Conservation (phyloP, 805 yeast species). For the Wickerhamiella brachini region DNA sequence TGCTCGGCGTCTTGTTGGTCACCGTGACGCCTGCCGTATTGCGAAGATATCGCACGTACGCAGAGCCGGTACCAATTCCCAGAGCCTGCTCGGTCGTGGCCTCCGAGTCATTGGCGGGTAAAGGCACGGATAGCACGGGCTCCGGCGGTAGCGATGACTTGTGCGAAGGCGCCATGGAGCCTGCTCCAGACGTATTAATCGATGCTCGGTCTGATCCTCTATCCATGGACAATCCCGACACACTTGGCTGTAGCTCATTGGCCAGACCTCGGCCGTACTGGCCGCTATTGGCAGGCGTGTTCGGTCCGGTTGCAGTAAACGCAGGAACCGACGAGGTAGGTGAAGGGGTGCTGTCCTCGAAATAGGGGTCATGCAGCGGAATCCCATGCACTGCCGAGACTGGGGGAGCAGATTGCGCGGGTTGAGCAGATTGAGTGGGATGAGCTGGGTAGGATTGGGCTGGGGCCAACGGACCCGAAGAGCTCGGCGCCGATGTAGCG, state of each 20-base stretch:
- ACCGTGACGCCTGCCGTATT: constrained; percentile 20
- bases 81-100: constrained; percentile 1
- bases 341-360: background rate
- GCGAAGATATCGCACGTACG: constrained; percentile 21
- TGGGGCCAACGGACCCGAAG: no score
- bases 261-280: background rate
- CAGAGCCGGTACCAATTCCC: constrained; percentile 23
- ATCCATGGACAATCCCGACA: background rate
- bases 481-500: no score
- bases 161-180: background rate
- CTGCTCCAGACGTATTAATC: background rate
- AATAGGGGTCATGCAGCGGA: background rate
- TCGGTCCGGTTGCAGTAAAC: background rate
- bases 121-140: background rate
- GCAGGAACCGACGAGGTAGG: background rate
- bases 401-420: no score
- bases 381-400: no score
- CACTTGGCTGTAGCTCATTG: background rate
- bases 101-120: background rate
- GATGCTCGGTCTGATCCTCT: background rate
- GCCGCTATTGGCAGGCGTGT: background rate
- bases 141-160: background rate
- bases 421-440: no score
- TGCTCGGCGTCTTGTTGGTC: constrained; percentile 15
- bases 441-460: no score